Evolutionary conservation across 441 rosid species (phyloP).

Genomic region (Pelargonium myrrhifolium): DNA sequence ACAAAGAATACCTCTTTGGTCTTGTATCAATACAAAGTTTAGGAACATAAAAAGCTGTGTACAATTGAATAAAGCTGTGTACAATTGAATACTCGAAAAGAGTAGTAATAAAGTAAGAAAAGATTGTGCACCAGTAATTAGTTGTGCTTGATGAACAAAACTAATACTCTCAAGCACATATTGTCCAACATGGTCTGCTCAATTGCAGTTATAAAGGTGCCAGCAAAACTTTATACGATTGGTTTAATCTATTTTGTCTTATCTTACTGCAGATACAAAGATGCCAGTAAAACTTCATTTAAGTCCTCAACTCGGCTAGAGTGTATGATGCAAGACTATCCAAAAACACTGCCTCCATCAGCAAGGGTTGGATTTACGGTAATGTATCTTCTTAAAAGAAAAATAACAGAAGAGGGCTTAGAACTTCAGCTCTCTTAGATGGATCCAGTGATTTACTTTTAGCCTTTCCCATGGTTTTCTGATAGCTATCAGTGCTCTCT

Average conservation of each 20-base stretch:
- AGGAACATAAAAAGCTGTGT: no score
- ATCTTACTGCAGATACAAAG: slow-evolving; percentile 58
- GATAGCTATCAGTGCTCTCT: neutral
- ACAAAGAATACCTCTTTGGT: no score
- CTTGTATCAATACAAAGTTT: no score
- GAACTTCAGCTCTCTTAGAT: neutral
- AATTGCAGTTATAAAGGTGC: no score
- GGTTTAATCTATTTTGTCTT: neutral
- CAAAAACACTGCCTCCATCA: slow-evolving; percentile 81
- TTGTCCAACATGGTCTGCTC: no score
- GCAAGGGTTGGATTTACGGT: slow-evolving; percentile 95
- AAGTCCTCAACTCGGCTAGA: slow-evolving; percentile 93
- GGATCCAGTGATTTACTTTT: neutral
- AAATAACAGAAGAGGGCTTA: neutral
- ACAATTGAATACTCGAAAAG: no score
- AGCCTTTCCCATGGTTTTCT: neutral
- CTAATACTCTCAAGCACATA: no score
- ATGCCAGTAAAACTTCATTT: slow-evolving; percentile 77
- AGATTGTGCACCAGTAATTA: no score
- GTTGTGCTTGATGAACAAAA: no score
- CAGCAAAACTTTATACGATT: no score
- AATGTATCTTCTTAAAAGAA: slow-evolving; percentile 18
- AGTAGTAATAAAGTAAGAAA: no score
- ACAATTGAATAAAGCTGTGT: no score
- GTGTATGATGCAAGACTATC: slow-evolving; percentile 99